Conservation (phyloP, 2,329 filamentous ascomycete genomes). For the Claviceps lovelessii region DNA sequence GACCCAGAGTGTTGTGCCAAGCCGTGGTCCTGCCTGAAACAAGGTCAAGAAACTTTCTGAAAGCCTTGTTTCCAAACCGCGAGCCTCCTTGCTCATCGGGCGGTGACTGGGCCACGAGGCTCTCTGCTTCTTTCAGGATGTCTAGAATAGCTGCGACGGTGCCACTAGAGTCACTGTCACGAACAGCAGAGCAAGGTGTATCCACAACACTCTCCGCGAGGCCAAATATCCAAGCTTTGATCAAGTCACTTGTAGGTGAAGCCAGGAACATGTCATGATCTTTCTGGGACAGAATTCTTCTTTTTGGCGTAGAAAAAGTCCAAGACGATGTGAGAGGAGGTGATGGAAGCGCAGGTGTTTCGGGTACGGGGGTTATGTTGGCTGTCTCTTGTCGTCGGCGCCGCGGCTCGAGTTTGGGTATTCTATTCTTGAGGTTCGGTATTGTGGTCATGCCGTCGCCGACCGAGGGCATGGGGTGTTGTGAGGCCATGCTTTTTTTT, state of each 20-base stretch:
- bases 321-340: conserved; percentile 48
- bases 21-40: conserved; percentile 37
- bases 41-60: conserved; percentile 66
- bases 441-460: conserved; percentile 11
- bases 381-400: conserved; percentile 35
- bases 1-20: conserved; percentile 52
- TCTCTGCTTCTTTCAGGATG: conserved; percentile 56
- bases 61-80: conserved; percentile 87
- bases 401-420: conserved; percentile 56
- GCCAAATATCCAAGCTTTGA: conserved; percentile 73
- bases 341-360: conserved; percentile 58
- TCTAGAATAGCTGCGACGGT: conserved; percentile 48
- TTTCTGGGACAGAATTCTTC: conserved; percentile 65
- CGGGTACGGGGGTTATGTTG: conserved; percentile 51
- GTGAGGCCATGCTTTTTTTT: conserved; percentile 12
- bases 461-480: conserved; percentile 13
- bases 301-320: conserved; percentile 51
- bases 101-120: conserved; percentile 53
- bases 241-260: conserved; percentile 60
- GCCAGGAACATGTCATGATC: conserved; percentile 73
- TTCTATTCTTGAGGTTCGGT: conserved; percentile 32
- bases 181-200: conserved; percentile 48
- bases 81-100: conserved; percentile 78
- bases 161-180: conserved; percentile 42
- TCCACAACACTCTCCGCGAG: conserved; percentile 70